Evolutionary conservation across 1,139 yeast species (phyloP), one percentile per base, ranked within the genome.

Genomic region (Taphrina confusa): DNA sequence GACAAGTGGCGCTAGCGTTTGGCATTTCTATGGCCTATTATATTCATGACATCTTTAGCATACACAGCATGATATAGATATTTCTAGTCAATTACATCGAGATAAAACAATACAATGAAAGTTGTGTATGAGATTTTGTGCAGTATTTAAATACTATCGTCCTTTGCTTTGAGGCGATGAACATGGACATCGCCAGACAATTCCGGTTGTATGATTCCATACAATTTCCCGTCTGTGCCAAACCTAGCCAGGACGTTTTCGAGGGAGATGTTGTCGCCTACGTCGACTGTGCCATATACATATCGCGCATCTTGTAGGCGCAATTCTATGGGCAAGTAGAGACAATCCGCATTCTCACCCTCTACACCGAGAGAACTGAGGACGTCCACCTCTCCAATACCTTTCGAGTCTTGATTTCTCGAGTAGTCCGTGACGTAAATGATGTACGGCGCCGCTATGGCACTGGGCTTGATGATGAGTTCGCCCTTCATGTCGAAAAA

Each of bases 401-500:
- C 14, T 20, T 27, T 23, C 11, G 27, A 18, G 23, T 4, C 20
- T 23, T 18, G 6, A 6, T 28, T 6, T 16, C n/a, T 42, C 20
- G 46, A 42, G 31, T 42, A 42, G 31, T 42, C 46, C 6, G 46
- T 42, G 16, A 42, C 1, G 18, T 23, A 28, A 5, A 45, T 45
- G 23, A 45, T 45, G 50, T 8, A 45, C 18, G 50, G 50, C 14
- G 22, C 14, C 2, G 37, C 30, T 22, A 45, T n/a, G 25, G 4
- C 9, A 8, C 23, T 14, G 25, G 50, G 50, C 11, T 28, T 45
- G 14, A 18, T 27, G 25, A 45, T 28, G 36, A 45, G 25, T 28
- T 45, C 36, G 4, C 23, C 50, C 36, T 18, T 22, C 25, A 45
- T 11, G 22, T 45, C 50, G 28, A 45, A 45, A 18, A 45, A 45